Base-by-base conservation (phyloP, 2,329 filamentous ascomycete genomes). In the Aspergillus felis region DNA sequence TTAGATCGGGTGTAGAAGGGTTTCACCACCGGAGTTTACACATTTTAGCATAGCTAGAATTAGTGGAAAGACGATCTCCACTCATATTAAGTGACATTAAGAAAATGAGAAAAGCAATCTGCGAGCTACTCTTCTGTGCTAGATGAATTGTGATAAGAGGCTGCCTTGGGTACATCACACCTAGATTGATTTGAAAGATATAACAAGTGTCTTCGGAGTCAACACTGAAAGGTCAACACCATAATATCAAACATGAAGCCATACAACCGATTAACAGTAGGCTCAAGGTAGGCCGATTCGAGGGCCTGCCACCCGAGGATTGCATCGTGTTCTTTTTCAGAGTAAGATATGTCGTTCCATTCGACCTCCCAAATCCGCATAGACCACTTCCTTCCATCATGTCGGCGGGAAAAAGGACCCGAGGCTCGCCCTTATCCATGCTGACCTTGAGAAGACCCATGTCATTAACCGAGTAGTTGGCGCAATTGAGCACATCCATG, bases 371-470 rank as follows among this genome's bases (percentile, higher is more conserved):
- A 58, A 51, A 66, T 24, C 70, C 69, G 56, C 71, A 73, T 14
- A 73, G 55, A 6, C 68, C 68, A 61, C 68, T 71, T n/a, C 70
- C 70, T 3, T 57, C 50, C 69, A 73, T 66, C 27, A 67, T 53
- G 5, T 58, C 25, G 1, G 56, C 57, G 2, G 69, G 71, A 47
- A 65, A 72, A 32, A 72, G 64, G 5, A 73, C 70, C 3, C 65
- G 62, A 3, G 71, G 71, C 57, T 69, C 61, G 7, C 71, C 71
- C 28, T 65, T 60, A 22, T 66, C 61, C 71, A 74, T 71, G 12
- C 59, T 56, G 3, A 73, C 56, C 3, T 46, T 57, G 12, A 73
- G 52, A n/a, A 63, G 49, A 3, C 69, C 71, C 42, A 42, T 44
- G 12, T 63, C 57, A 49, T 66, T 61, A 12, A 70, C 66, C 22